Percentiles rank a stretch among this genome's conserved stretches.
These are phyloP conservation scores for Zasmidium angulare DNA, from an alignment of 2,329 filamentous ascomycete genomes.

Conservation along the genomic window DNA sequence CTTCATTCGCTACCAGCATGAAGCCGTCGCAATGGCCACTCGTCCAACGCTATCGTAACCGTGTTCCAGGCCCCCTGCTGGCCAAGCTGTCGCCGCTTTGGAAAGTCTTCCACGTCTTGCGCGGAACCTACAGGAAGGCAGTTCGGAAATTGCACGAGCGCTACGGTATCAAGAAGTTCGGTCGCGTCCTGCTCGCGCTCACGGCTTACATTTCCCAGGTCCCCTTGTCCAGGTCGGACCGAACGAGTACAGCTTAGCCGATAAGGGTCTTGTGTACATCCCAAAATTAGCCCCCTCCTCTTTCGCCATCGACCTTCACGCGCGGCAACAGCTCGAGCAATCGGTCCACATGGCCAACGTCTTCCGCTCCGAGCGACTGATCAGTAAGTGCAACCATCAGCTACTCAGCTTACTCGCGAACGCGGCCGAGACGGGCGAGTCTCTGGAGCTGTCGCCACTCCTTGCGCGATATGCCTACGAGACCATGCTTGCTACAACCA, in stretches of 20 bases:
- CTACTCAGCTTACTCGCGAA: slow-evolving; percentile 10
- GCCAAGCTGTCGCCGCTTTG: slow-evolving; percentile 23
- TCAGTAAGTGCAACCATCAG: slow-evolving; percentile 20
- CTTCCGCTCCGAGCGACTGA: slow-evolving; percentile 15
- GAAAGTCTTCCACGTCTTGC: slow-evolving; percentile 20
- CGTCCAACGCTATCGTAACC: neutral
- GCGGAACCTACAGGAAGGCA: slow-evolving; percentile 18
- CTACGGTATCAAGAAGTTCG: slow-evolving; percentile 7
- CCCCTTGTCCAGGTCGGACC: slow-evolving; percentile 18
- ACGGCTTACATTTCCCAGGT: slow-evolving; percentile 8
- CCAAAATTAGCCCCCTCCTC: neutral
- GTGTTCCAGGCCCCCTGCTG: slow-evolving; percentile 21
- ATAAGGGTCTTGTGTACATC: slow-evolving; percentile 2
- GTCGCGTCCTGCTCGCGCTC: neutral
- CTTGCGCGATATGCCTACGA: slow-evolving; percentile 26
- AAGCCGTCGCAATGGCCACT: neutral
- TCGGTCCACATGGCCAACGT: slow-evolving; percentile 18
- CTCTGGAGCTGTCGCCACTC: slow-evolving; percentile 14
- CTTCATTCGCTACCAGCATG: neutral
- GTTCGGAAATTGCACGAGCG: slow-evolving; percentile 16
- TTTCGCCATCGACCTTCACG: neutral
- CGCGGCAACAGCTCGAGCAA: neutral
- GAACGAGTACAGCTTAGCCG: slow-evolving; percentile 12
- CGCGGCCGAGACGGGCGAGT: slow-evolving; percentile 6
- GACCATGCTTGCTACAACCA: slow-evolving; percentile 22